Conservation (phyloP, 139 green algal genomes). For the Zygnema circumcarinatum region DNA sequence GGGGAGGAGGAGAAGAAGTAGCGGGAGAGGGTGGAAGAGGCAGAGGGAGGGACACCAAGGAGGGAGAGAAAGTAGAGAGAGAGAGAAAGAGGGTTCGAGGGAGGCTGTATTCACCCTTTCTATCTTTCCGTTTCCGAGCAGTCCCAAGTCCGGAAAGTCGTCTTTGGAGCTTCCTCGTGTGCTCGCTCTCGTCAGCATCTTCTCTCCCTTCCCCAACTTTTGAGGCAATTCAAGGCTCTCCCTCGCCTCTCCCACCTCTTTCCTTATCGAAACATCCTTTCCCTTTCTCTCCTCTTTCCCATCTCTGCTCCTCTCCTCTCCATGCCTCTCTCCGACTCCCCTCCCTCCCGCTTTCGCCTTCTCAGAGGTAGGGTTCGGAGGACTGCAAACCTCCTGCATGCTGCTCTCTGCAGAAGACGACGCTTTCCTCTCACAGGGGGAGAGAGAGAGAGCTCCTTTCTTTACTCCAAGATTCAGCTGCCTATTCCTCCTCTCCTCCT, state of each 20-base stretch:
- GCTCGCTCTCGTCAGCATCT: background rate
- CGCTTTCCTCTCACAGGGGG: background rate
- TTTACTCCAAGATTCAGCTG: background rate
- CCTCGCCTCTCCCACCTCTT: background rate
- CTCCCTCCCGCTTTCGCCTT: background rate
- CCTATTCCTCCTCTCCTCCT: background rate
- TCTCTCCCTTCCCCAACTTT: background rate
- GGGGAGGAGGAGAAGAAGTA: background rate
- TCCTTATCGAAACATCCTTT: background rate
- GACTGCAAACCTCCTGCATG: background rate
- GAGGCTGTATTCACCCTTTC: background rate
- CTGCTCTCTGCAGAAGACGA: background rate
- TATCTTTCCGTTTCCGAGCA: background rate
- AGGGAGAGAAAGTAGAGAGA: background rate
- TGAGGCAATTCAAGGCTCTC: background rate
- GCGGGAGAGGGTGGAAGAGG: background rate
- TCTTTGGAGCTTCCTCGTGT: background rate
- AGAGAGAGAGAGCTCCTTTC: background rate
- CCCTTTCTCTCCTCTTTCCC: background rate
- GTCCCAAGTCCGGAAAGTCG: background rate
- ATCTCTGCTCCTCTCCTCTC: background rate
- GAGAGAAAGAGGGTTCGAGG: background rate
- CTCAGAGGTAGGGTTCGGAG: background rate
- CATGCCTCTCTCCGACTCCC: too few relatives aligned
- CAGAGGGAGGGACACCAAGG: background rate